These are phyloP conservation scores for Citrus mangshanensis DNA, from an alignment of 345 rosid species.

Conservation along the genomic window DNA sequence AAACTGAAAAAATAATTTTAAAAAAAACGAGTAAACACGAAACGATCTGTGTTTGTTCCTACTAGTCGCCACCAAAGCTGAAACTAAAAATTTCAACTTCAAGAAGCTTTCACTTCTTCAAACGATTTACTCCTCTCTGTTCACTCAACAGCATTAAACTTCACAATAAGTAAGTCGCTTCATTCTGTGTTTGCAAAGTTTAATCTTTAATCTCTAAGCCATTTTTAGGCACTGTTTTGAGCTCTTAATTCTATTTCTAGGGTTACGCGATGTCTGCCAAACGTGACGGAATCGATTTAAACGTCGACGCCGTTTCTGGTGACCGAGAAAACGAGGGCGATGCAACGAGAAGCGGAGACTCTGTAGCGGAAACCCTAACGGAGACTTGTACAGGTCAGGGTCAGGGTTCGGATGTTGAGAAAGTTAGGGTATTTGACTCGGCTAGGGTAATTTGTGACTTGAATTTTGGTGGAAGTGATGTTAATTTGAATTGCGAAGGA, in stretches of 20 bases:
- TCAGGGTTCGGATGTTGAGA: constrained; percentile 2
- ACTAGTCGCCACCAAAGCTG: too few relatives aligned
- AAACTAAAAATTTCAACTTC: too few relatives aligned
- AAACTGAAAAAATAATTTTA: not conserved
- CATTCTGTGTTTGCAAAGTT: not conserved
- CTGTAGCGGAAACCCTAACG: constrained; percentile 23
- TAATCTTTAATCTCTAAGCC: not conserved
- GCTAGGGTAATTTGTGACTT: constrained; percentile 7
- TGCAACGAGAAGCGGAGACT: not conserved
- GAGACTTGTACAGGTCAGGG: constrained; percentile 1
- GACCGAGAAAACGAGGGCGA: constrained; percentile 23
- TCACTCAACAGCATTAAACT: not conserved
- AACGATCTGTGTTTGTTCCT: not conserved
- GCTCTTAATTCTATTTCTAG: constrained; percentile 1
- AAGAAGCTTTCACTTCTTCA: not conserved
- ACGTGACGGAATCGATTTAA: constrained; percentile 34
- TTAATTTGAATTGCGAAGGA: not conserved
- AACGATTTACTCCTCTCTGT: not conserved
- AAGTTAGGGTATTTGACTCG: constrained; percentile 3
- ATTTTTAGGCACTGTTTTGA: not conserved
- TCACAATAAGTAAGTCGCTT: not conserved
- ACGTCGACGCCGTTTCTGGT: constrained; percentile 27
- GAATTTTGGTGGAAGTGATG: constrained; percentile 10
- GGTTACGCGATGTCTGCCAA: constrained; percentile 35
- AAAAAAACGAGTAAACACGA: not conserved